phyloP scores from a whole-genome alignment of 2,329 filamentous ascomycete species.

The Sordariomycetes sp. region DNA sequence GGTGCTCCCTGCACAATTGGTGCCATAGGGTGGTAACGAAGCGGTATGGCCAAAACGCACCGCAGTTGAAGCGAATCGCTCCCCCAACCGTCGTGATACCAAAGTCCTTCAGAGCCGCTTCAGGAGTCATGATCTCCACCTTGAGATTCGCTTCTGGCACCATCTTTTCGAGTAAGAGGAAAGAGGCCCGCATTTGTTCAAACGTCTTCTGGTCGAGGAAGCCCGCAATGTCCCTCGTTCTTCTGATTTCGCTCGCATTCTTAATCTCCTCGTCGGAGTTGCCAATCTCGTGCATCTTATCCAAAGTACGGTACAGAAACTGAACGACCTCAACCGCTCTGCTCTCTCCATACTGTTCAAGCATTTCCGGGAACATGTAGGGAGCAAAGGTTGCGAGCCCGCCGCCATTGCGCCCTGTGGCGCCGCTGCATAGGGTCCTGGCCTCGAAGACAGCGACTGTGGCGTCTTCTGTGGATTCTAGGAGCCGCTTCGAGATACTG shows the following conservation, averaged over 20 bases:
- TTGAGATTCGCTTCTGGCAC: constrained; percentile 10
- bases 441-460: constrained; percentile 16
- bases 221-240: constrained; percentile 11
- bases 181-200: constrained; percentile 8
- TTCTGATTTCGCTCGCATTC: constrained; percentile 10
- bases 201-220: constrained; percentile 10
- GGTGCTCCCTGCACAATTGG: constrained; percentile 20
- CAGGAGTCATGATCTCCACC: constrained; percentile 4
- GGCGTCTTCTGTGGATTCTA: constrained; percentile 7
- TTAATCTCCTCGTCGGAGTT: constrained; percentile 8
- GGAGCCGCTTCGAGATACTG: constrained; percentile 13
- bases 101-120: constrained; percentile 8
- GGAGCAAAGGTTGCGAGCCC: constrained; percentile 21
- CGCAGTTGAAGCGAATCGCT: constrained; percentile 29
- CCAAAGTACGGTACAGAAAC: constrained; percentile 30
- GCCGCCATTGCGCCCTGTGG: constrained; percentile 20
- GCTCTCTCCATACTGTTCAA: constrained; percentile 16
- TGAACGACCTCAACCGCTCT: constrained; percentile 29
- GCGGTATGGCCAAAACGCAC: constrained; percentile 38
- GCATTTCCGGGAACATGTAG: constrained; percentile 23
- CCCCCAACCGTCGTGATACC: constrained; percentile 16
- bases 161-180: constrained; percentile 8
- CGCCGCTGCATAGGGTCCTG: constrained; percentile 16
- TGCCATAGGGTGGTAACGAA: constrained; percentile 31
- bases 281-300: constrained; percentile 10